Conservation (phyloP, 1,284 basidiomycete genomes). For the Schizopora paradoxa region DNA sequence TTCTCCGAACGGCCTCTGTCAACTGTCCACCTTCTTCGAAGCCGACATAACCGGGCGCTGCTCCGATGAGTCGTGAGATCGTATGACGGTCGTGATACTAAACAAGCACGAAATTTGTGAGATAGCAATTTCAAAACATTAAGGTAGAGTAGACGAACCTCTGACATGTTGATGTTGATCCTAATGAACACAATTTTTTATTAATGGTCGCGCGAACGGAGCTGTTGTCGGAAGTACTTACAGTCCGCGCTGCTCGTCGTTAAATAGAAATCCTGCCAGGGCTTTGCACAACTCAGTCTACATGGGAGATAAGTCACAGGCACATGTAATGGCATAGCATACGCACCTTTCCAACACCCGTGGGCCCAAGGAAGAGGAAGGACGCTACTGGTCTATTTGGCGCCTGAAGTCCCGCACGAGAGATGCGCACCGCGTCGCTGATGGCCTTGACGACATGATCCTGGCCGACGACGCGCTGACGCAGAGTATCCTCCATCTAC, state of each 20-base stretch:
- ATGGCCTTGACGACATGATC: conserved; percentile 78
- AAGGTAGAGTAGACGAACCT: conserved; percentile 30
- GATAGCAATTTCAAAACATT: background rate
- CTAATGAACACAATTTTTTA: conserved; percentile 30
- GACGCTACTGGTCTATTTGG: conserved; percentile 86
- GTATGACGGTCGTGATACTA: conserved; percentile 87
- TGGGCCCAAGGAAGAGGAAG: conserved; percentile 88
- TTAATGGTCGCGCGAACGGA: background rate
- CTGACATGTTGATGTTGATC: conserved; percentile 90
- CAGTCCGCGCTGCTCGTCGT: conserved; percentile 82
- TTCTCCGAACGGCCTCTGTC: conserved; percentile 82
- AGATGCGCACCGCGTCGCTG: conserved; percentile 85
- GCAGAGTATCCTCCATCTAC: conserved; percentile 82
- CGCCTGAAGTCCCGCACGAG: conserved; percentile 83
- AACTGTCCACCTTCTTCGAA: conserved; percentile 90
- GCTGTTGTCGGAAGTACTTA: conserved; percentile 33
- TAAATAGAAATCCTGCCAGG: conserved; percentile 81
- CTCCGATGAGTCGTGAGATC: conserved; percentile 84
- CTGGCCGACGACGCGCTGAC: conserved; percentile 80
- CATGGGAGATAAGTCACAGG: background rate
- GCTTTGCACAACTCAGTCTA: conserved; percentile 88
- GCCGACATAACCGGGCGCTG: conserved; percentile 90
- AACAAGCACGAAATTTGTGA: conserved; percentile 3
- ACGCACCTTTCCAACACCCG: conserved; percentile 74
- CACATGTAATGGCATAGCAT: background rate